These are phyloP conservation scores for Linnemannia elongata DNA, from an alignment of 192 early-diverging fungal genomes.

Conservation along the genomic window DNA sequence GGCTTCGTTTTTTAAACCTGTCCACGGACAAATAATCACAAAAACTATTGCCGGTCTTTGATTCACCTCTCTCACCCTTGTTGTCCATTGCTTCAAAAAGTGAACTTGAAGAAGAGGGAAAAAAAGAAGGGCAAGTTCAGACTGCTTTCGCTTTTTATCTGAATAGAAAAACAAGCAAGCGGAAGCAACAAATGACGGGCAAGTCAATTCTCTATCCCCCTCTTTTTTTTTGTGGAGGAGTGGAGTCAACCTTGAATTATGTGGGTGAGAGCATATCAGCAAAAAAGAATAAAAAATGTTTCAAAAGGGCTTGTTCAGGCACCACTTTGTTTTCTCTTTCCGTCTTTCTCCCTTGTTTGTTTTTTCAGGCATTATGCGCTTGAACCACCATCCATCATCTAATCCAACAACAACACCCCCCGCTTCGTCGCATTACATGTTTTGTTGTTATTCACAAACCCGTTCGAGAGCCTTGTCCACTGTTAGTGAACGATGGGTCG, in stretches of 20 bases:
- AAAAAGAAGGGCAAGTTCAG: neutral
- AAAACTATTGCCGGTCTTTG: neutral
- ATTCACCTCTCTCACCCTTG: neutral
- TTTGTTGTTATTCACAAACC: neutral
- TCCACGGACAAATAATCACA: slow-evolving; percentile 3
- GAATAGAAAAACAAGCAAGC: neutral
- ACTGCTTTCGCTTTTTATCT: neutral
- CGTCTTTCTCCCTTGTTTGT: neutral
- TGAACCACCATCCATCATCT: neutral
- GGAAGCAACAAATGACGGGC: neutral
- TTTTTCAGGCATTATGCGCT: neutral
- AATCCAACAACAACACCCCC: neutral
- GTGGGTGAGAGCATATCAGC: neutral
- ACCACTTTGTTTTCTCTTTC: neutral
- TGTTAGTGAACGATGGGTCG: neutral
- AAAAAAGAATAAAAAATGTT: neutral
- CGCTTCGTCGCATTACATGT: neutral
- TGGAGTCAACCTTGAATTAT: neutral
- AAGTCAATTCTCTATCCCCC: neutral
- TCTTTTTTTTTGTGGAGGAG: neutral
- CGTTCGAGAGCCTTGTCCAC: neutral
- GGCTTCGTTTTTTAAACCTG: neutral
- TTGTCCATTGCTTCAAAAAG: neutral
- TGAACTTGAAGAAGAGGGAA: neutral
- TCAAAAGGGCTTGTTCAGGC: neutral